Evolutionary conservation across 371 early-diverging fungal species (phyloP), one percentile per base, ranked within the genome.

Genomic region (Synchytrium microbalum): DNA sequence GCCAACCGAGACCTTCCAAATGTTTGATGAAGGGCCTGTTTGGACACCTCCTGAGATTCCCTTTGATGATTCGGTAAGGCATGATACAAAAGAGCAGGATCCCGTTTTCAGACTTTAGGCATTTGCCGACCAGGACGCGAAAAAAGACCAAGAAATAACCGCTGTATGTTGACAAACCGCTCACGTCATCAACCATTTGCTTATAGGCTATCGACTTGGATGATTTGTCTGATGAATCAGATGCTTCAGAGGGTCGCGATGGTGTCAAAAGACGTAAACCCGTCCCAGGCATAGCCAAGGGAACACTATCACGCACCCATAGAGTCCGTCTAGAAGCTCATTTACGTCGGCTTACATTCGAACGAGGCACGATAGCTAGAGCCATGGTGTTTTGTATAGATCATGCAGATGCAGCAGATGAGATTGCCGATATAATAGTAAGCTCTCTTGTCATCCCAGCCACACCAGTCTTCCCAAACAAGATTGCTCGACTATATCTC

Each of bases 351-450:
- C 54, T 77, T 16, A 66, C 70, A 0, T 77, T 78, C 24, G 79
- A 82, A 59, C 78, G 91, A 26, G 83, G 84, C n/a, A 72, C 75
- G 0, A 90, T 95, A 63, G 92, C 88, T 0, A 68, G 79, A 3
- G 82, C 87, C 5, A 95, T 94, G 95, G 79, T 85, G n/a, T 89
- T 92, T 75, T 87, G 87, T 28, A 84, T 96, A 51, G 87, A 89
- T 60, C 90, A 91, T 67, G 86, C 93, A 0, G 86, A 89, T 57
- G 89, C 91, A 0, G 85, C 91, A 0, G 86, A 87, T 26, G 88
- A 87, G 81, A 80, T 92, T 58, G 86, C 87, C 0, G 84, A 85
- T 25, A 76, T 88, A 10, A 69, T 92, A 1, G 75, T 79, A 31
- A 75, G 77, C 33, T 80, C 89, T 14, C 78, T 92, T 58, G 61